phyloP scores from a whole-genome alignment of 257 asterid genomes.

The Ligustrum vulgare region DNA sequence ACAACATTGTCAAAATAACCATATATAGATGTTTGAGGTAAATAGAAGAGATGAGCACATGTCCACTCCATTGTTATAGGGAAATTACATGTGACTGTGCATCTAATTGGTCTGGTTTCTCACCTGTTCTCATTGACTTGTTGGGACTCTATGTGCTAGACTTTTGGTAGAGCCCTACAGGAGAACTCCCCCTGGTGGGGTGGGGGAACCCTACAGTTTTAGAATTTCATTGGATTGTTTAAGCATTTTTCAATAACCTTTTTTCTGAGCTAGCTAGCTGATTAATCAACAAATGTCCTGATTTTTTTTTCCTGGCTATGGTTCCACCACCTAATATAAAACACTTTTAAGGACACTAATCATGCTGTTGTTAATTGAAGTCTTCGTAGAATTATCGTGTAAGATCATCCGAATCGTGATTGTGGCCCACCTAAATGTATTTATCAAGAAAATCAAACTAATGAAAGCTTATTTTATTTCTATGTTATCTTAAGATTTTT shows the following conservation, averaged over 20 bases:
- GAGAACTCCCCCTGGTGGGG: background rate
- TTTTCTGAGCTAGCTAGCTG: slow-evolving; percentile 10
- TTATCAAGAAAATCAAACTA: slow-evolving; percentile 36
- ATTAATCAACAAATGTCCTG: slow-evolving; percentile 36
- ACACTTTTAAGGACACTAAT: slow-evolving; percentile 33
- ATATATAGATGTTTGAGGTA: background rate
- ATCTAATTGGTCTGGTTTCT: background rate
- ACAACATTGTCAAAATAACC: background rate
- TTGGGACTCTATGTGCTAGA: background rate
- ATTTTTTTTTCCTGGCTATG: slow-evolving; percentile 17
- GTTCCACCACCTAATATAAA: slow-evolving; percentile 38
- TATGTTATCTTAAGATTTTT: slow-evolving; percentile 23
- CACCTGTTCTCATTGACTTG: background rate
- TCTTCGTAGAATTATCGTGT: slow-evolving; percentile 42
- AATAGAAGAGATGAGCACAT: slow-evolving; percentile 24
- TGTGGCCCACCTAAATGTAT: slow-evolving; percentile 39
- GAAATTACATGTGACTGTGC: slow-evolving; percentile 25
- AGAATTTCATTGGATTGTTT: background rate
- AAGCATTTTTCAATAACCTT: slow-evolving; percentile 26
- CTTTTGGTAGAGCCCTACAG: slow-evolving; percentile 17
- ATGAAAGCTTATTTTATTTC: slow-evolving; percentile 10
- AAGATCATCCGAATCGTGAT: slow-evolving; percentile 47
- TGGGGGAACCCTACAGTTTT: background rate
- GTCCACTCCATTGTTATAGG: slow-evolving; percentile 30
- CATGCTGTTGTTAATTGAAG: slow-evolving; percentile 41